These are phyloP conservation scores for Chalciporus chontae DNA, from an alignment of 768 basidiomycete genomes.

Conservation along the genomic window DNA sequence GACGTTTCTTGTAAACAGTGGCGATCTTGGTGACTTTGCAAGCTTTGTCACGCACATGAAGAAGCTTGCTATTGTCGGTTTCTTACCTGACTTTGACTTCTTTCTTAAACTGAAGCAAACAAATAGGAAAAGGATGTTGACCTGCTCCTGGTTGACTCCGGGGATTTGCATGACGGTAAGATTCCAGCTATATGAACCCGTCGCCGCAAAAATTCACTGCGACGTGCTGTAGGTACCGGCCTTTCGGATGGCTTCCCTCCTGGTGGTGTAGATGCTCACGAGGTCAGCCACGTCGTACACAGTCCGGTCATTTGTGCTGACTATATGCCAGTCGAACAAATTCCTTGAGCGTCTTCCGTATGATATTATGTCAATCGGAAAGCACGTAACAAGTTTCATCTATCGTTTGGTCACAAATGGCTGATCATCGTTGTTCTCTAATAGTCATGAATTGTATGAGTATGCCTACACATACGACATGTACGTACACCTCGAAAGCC, in stretches of 20 bases:
- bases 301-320: background rate
- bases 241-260: slow-evolving; percentile 71
- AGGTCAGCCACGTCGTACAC: background rate
- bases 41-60: slow-evolving; percentile 56
- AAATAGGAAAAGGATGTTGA: slow-evolving; percentile 67
- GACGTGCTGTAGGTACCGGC: slow-evolving; percentile 57
- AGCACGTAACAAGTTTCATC: slow-evolving; percentile 42
- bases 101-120: background rate
- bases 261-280: background rate
- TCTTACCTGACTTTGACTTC: background rate
- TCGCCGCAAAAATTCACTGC: background rate
- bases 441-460: slow-evolving; percentile 79
- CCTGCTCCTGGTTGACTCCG: slow-evolving; percentile 77
- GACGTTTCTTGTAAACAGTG: slow-evolving; percentile 28
- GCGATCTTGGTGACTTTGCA: slow-evolving; percentile 74
- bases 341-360: slow-evolving; percentile 73
- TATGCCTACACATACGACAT: slow-evolving; percentile 68
- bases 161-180: slow-evolving; percentile 70
- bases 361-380: slow-evolving; percentile 82
- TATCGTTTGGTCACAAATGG: background rate
- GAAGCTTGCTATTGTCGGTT: slow-evolving; percentile 8
- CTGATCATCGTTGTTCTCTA: background rate
- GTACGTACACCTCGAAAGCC: slow-evolving; percentile 26
- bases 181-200: background rate
- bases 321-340: slow-evolving; percentile 40